phyloP scores from a whole-genome alignment of 2,329 filamentous ascomycete genomes.

The Colletotrichum endophyticum region DNA sequence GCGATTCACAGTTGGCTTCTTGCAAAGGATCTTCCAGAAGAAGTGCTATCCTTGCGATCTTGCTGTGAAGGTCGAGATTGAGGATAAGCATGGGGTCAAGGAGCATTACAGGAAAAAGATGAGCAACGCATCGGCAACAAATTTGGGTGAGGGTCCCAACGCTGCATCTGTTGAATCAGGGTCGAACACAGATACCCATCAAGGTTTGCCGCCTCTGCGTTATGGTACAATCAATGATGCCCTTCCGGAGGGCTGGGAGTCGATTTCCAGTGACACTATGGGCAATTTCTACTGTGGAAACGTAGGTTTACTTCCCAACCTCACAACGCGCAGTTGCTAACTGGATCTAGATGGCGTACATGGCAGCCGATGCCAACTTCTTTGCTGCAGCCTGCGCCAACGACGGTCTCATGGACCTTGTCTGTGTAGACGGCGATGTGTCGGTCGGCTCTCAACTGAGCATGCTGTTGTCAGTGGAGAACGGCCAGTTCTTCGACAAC shows the following conservation, averaged over 20 bases:
- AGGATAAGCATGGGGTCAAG: slow-evolving; percentile 75
- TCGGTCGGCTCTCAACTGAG: slow-evolving; percentile 68
- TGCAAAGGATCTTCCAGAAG: slow-evolving; percentile 77
- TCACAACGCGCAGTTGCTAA: slow-evolving; percentile 4
- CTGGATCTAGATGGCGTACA: slow-evolving; percentile 75
- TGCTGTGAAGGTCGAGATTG: slow-evolving; percentile 81
- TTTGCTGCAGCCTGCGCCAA: slow-evolving; percentile 82
- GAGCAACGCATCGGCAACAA: slow-evolving; percentile 34
- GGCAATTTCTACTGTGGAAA: slow-evolving; percentile 96
- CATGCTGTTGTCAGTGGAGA: slow-evolving; percentile 75
- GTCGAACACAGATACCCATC: slow-evolving; percentile 30
- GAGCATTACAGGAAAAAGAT: slow-evolving; percentile 68
- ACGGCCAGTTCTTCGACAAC: slow-evolving; percentile 79
- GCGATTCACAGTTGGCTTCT: slow-evolving; percentile 84
- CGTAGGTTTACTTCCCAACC: slow-evolving; percentile 46
- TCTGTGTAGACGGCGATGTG: slow-evolving; percentile 80
- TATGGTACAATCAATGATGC: slow-evolving; percentile 83
- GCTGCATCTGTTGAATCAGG: not conserved
- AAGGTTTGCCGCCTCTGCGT: slow-evolving; percentile 72
- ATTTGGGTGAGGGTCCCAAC: slow-evolving; percentile 27
- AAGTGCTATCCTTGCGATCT: slow-evolving; percentile 89
- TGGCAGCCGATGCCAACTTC: slow-evolving; percentile 87
- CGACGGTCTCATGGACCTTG: slow-evolving; percentile 86
- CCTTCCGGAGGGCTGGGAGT: slow-evolving; percentile 78
- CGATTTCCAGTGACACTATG: slow-evolving; percentile 75